Evolutionary conservation across 768 basidiomycete species (phyloP), one percentile per base, ranked within the genome.

Genomic region (Psilocybe cyanescens): DNA sequence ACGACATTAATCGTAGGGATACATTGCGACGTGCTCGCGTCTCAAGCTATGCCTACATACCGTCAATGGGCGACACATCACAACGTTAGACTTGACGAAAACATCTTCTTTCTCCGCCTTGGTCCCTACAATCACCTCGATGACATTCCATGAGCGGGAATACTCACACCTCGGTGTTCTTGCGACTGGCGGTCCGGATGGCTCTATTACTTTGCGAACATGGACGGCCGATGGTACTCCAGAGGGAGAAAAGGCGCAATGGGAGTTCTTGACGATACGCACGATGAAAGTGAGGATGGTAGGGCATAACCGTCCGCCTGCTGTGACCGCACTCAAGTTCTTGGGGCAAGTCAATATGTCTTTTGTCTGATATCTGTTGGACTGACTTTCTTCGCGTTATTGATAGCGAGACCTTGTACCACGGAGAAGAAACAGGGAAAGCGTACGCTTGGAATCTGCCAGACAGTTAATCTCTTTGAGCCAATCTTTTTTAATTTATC

Each of bases 121-220:
- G 16, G 80, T 80, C 2, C 83, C 85, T 0, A 78, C 77, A 3
- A 88, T 96, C 57, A 90, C 89, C 0, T 88, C 91, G 0, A 74
- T 97, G 54, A 88, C 90, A 0, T 97, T 97, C 77, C 90, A 94
- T 61, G 92, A 96, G 69, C 85, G 95, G 35, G 95, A 97, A 68
- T 97, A 92, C 72, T 87, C 91, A 0, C 81, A 83, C 62, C 77
- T 86, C 0, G 92, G 92, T 3, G 79, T 94, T 3, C 80, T 97
- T n/a, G 94, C 93, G 0, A 89, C 89, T 1, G 93, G 92, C 3
- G 84, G 87, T 4, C 79, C 86, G 1, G 91, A 92, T 64, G 91
- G 93, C 6, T 82, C 86, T 2, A 88, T 95, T 56, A 85, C 86
- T 0, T 76, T 97, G n/a, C 80, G 91, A 62, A 92, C 94, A 1